A percentile compares a stretch with the other conserved stretches of the same genome.
phyloP scores from a whole-genome alignment of 2,329 filamentous ascomycete genomes.

The Fusarium setosum region DNA sequence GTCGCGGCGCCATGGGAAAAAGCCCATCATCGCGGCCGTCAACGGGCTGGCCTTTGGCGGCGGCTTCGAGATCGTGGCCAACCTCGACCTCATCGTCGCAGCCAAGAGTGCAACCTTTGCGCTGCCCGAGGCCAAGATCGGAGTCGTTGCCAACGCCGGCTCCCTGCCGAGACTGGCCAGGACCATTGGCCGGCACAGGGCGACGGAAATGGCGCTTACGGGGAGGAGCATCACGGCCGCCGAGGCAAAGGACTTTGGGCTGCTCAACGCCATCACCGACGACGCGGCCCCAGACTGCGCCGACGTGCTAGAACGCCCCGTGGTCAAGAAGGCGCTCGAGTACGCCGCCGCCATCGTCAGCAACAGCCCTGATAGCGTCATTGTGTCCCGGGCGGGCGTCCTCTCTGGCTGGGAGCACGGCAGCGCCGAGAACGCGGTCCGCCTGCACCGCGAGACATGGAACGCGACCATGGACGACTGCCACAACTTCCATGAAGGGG shows the following conservation, averaged over 20 bases:
- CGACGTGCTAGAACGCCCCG: slow-evolving; percentile 47
- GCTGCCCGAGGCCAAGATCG: slow-evolving; percentile 77
- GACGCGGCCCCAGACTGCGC: slow-evolving; percentile 41
- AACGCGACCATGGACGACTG: slow-evolving; percentile 68
- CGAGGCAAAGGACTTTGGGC: slow-evolving; percentile 71
- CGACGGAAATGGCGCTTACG: slow-evolving; percentile 74
- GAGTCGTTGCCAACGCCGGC: slow-evolving; percentile 78
- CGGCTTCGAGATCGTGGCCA: slow-evolving; percentile 80
- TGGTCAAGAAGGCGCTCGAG: slow-evolving; percentile 66
- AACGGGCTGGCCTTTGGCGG: slow-evolving; percentile 82
- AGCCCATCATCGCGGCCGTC: slow-evolving; percentile 81
- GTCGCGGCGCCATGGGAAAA: slow-evolving; percentile 74
- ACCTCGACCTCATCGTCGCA: slow-evolving; percentile 79
- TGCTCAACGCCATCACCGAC: slow-evolving; percentile 73
- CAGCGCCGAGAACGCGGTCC: slow-evolving; percentile 68
- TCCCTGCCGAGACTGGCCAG: slow-evolving; percentile 74
- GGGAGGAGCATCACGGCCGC: slow-evolving; percentile 67
- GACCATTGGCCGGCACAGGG: slow-evolving; percentile 74
- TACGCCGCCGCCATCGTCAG: slow-evolving; percentile 69
- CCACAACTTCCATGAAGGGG: slow-evolving; percentile 77
- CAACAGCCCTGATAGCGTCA: slow-evolving; percentile 78
- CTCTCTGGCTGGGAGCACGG: slow-evolving; percentile 76
- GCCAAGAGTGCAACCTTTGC: slow-evolving; percentile 68
- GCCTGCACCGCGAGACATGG: slow-evolving; percentile 63
- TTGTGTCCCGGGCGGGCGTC: slow-evolving; percentile 75